These are phyloP conservation scores for Phytophthora colocasiae DNA, from an alignment of 352 stramenopile genomes.

Conservation along the genomic window DNA sequence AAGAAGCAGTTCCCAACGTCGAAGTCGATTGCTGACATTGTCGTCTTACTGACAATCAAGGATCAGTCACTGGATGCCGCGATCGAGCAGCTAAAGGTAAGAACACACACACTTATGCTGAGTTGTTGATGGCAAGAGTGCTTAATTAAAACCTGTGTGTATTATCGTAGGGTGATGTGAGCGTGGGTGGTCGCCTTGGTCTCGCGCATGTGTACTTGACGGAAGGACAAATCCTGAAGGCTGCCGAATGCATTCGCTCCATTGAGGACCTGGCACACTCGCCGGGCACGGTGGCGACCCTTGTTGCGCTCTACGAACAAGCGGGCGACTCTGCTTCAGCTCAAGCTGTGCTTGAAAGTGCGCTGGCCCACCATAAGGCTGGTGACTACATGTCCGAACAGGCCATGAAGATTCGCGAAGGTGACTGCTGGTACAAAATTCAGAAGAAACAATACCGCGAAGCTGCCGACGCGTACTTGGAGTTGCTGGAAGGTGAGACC, in stretches of 20 bases:
- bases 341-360: constrained; percentile 57
- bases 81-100: constrained; percentile 59
- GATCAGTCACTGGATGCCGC: constrained; percentile 62
- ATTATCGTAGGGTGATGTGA: constrained; percentile 45
- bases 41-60: constrained; percentile 73
- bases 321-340: constrained; percentile 58
- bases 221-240: constrained; percentile 56
- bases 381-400: constrained; percentile 60
- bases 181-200: constrained; percentile 65
- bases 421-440: constrained; percentile 82
- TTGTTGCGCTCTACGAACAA: constrained; percentile 79
- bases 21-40: constrained; percentile 61
- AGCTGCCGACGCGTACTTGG: constrained; percentile 68
- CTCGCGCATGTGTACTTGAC: constrained; percentile 76
- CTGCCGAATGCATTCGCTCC: constrained; percentile 64
- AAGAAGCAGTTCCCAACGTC: constrained; percentile 72
- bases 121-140: neutral
- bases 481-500: constrained; percentile 73
- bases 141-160: neutral
- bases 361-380: constrained; percentile 60
- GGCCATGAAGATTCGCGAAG: constrained; percentile 80
- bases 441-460: constrained; percentile 78
- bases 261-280: constrained; percentile 72
- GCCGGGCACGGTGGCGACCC: constrained; percentile 80
- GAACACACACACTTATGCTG: neutral